These are phyloP conservation scores for Borovskyia barvae DNA, from an alignment of 208 protist genomes.

Conservation along the genomic window DNA sequence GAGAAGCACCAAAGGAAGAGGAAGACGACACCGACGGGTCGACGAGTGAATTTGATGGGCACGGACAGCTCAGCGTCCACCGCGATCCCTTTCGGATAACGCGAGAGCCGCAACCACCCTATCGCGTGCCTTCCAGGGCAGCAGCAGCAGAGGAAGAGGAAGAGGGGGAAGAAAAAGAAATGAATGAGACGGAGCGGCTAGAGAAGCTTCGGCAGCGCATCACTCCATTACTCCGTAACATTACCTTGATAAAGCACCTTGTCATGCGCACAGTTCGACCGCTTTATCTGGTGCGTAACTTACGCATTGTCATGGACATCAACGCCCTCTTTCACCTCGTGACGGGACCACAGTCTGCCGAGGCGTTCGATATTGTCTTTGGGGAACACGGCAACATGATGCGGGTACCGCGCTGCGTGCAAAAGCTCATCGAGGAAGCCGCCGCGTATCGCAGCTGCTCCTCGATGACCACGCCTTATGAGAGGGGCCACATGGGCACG, in stretches of 20 bases:
- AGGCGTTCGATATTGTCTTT: slow-evolving; percentile 55
- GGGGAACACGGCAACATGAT: slow-evolving; percentile 65
- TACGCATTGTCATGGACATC: slow-evolving; percentile 67
- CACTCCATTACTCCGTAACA: slow-evolving; percentile 29
- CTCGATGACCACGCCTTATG: too few relatives aligned
- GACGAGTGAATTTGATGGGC: not conserved
- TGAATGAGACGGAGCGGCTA: slow-evolving; percentile 33
- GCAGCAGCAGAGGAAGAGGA: too few relatives aligned
- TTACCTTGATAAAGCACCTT: slow-evolving; percentile 29
- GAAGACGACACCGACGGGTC: not conserved
- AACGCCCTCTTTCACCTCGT: slow-evolving; percentile 58
- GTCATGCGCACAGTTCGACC: slow-evolving; percentile 28
- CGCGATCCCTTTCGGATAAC: not conserved
- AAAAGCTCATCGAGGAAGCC: slow-evolving; percentile 39
- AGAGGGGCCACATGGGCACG: too few relatives aligned
- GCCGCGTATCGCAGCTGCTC: slow-evolving; percentile 19
- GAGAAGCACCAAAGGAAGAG: too few relatives aligned
- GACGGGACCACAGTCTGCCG: slow-evolving; percentile 21
- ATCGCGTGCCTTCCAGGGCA: too few relatives aligned
- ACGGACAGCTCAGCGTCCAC: not conserved
- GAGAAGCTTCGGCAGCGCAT: slow-evolving; percentile 55
- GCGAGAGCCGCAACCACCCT: not conserved
- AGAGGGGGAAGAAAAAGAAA: not conserved
- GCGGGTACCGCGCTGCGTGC: slow-evolving; percentile 60
- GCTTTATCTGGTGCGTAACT: slow-evolving; percentile 21